Evolutionary conservation across 1,284 basidiomycete species (phyloP), one percentile per base, ranked within the genome.

Genomic region (Fistulinella cinereoalba): DNA sequence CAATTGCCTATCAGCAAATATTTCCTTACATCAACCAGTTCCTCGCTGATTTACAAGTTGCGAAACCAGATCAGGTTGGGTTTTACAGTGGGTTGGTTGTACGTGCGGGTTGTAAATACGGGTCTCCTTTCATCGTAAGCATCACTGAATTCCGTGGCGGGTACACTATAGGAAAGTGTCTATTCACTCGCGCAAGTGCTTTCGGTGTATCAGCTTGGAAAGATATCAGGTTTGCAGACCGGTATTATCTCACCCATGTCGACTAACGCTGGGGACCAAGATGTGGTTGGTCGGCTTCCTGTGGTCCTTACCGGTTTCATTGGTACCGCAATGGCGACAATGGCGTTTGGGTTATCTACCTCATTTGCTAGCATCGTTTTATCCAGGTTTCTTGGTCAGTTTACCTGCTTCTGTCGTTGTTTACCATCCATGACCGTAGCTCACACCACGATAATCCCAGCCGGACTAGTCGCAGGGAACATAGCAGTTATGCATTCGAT

Each of bases 1-100:
- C 81, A 16, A 72, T 84, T 27, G 73, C 73, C 16, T 81, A 79
- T 61, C 73, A 75, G 3, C 71, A 77, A 64, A 69, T 76, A 18
- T 79, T 79, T 50, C 78, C 79, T 3, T 85, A 83, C 56, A 76
- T 85, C 51, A 85, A 86, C 61, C 74, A 83, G 60, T 78, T 84
- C 64, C 74, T 85, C 58, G 69, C 68, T 18, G 70, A 71, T 45
- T 68, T 85, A 11, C 68, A 72, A 44, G 58, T 85, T 27, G 79
- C 80, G 10, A 71, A 79, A 52, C 74, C 72, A 18, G 76, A 77
- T 24, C 71, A 74, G 53, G 77, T 84, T 37, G 83, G 81, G 2
- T 79, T 82, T 55, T 84, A 84, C 59, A 81, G 78, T 52, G 79
- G 80, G 15, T 46, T 83, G 36, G 76, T 82, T 54, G 79, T 80